Evolutionary conservation across 2,329 filamentous ascomycete species (phyloP), one percentile per base, ranked within the genome.

Genomic region (Botryotinia globosa): DNA sequence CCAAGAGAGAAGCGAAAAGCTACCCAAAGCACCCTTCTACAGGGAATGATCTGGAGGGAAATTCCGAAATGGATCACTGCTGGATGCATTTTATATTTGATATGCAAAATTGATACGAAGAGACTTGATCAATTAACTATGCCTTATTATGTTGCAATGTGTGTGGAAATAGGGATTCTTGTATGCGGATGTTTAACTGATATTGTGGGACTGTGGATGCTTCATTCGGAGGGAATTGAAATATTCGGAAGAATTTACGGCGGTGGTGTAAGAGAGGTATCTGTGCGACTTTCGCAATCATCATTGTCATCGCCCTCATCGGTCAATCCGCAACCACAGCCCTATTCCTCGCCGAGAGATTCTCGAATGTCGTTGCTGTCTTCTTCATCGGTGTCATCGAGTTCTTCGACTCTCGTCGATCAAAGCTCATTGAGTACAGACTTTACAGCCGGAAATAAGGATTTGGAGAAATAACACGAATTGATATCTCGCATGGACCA

Each of bases 261-360:
- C 20, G 25, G 22, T 51, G 48, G 25, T 51, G 25, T n/a, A n/a
- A 54, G 25, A 54, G 25, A 16, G 12, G 4, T 54, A 7, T n/a
- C 22, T 14, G 25, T 51, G 10, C 12, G 22, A n/a, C 29, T 56
- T 14, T 56, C 29, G 3, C 29, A 29, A 32, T 56, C 54, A 32
- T n/a, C 16, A 0, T 56, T 32, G 3, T 2, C 14, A 56, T 16
- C 7, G 16, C 16, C 54, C 2, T 32, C 18, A 7, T 58, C 29
- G 3, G 7, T 9, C n/a, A 20, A 29, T 18, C 3, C 0, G 18
- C 54, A 58, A 10, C 4, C 7, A 18, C 16, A 2, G 1, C 3
- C 29, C 3, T 7, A 3, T 58, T 32, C 8, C 18, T 20, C 29
- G 7, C 29, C 4, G 29, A 1, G 1, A 32, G 7, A 32, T 4